These are phyloP conservation scores for Adenanthera pavonina DNA, from an alignment of 306 rosid genomes.

Conservation along the genomic window DNA sequence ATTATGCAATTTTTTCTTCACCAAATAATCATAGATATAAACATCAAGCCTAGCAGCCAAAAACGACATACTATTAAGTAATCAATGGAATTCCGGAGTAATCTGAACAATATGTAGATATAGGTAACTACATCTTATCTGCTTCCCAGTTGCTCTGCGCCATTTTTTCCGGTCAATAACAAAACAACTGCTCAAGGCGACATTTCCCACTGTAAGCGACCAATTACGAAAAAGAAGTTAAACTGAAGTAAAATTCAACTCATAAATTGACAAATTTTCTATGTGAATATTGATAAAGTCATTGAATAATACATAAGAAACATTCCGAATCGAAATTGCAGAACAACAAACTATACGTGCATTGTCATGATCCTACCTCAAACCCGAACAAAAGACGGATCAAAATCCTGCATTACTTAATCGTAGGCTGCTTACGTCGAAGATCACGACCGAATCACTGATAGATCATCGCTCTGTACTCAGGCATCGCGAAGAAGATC, in stretches of 20 bases:
- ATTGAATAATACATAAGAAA: background rate
- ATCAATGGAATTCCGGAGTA: background rate
- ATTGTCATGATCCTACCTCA: constrained; percentile 53
- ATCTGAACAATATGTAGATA: constrained; percentile 3
- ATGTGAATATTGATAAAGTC: background rate
- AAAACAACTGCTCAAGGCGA: constrained; percentile 44
- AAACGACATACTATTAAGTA: background rate
- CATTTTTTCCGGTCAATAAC: constrained; percentile 52
- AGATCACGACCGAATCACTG: constrained; percentile 49
- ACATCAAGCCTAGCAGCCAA: constrained; percentile 86
- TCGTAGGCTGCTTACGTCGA: constrained; percentile 37
- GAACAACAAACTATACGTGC: constrained; percentile 36
- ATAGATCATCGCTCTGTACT: constrained; percentile 39
- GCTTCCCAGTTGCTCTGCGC: constrained; percentile 98
- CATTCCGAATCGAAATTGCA: background rate
- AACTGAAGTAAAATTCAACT: background rate
- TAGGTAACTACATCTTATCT: constrained; percentile 76
- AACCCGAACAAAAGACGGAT: constrained; percentile 52
- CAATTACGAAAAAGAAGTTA: background rate
- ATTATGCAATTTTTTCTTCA: constrained; percentile 87
- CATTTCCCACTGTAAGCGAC: constrained; percentile 34
- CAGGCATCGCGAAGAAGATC: constrained; percentile 24
- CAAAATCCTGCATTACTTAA: constrained; percentile 60
- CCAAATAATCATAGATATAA: constrained; percentile 87
- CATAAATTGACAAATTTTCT: constrained; percentile 14